Percentiles rank a stretch among this genome's conserved stretches.
These are phyloP conservation scores for Boletus sp. DNA, from an alignment of 768 basidiomycete species.

Conservation along the genomic window DNA sequence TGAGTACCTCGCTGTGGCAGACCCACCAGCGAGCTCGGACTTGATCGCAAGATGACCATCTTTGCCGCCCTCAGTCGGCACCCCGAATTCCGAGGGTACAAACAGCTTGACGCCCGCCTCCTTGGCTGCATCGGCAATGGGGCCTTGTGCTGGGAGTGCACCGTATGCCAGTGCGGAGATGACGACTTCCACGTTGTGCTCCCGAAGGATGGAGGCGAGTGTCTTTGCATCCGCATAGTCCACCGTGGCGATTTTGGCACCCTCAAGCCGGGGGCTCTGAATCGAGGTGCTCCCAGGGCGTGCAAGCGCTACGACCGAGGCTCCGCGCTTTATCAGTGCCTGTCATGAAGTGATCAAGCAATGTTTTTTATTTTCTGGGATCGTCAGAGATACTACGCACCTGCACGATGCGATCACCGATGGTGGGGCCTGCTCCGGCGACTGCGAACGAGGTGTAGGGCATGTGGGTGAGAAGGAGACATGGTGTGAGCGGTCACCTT, in stretches of 20 bases:
- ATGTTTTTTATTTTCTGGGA: not conserved
- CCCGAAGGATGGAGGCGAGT: constrained; percentile 26
- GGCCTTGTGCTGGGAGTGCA: constrained; percentile 24
- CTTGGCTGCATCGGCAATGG: constrained; percentile 36
- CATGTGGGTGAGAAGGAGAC: constrained; percentile 13
- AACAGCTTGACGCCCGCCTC: constrained; percentile 37
- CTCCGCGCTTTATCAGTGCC: constrained; percentile 21
- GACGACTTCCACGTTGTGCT: constrained; percentile 34
- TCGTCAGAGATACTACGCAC: constrained; percentile 1
- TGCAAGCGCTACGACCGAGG: constrained; percentile 25
- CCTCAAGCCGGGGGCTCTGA: constrained; percentile 19
- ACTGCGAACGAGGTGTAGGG: constrained; percentile 36
- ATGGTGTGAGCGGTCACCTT: not conserved
- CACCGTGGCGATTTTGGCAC: constrained; percentile 27
- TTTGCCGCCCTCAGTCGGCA: constrained; percentile 33
- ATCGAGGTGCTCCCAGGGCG: constrained; percentile 22
- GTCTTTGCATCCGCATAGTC: constrained; percentile 26
- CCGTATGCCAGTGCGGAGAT: constrained; percentile 32
- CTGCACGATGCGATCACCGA: constrained; percentile 34
- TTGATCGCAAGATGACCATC: constrained; percentile 26
- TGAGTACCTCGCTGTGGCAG: not conserved
- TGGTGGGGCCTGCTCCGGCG: constrained; percentile 34
- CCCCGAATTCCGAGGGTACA: constrained; percentile 38
- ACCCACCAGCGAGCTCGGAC: constrained; percentile 28
- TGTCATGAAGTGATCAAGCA: constrained; percentile 2